Base-by-base conservation (phyloP, 805 yeast species). In the Starmerella apicola region DNA sequence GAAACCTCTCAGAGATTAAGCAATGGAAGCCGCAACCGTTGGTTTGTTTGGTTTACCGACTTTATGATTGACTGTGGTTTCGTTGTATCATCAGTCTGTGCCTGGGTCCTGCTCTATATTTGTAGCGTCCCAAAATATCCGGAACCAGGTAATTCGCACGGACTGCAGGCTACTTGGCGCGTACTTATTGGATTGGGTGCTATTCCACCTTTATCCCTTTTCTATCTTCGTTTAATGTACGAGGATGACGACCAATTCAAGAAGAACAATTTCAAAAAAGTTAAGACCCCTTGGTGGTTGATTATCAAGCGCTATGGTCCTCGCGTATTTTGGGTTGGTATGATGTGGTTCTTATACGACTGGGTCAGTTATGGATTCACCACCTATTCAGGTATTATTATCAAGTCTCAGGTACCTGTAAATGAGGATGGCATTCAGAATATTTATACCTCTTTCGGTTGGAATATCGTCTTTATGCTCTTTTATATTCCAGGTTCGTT, bases 271-370 rank as follows among this genome's bases (percentile, higher is more conserved):
- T 76, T 86, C 66, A 78, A 78, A 36, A 46, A 59, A 10, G 44
- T 36, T 9, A 25, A 25, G 17, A 24, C 25, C 20, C 70, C 74
- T 46, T 96, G 96, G 38, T 76, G 78, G 63, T 64, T 76, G 22
- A 70, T 79, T 36, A 44, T 85, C 51, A 83, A 80, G 60, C 82
- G 76, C 59, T 86, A 88, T 63, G 80, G 94, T 81, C 78, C 78
- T 51, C 73, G 95, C 58, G 63, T 85, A 43, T 32, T 65, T 8
- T 64, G 83, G 34, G 81, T 84, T 22, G 66, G 88, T 5, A 51
- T 81, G 37, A 74, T 86, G 53, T 86, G 97, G 97, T 85, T 83
- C 66, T 66, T 84, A 52, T 88, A 86, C 58, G 94, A 88, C 63
- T 83, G 86, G 61, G 76, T 85, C 29, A 72, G 77, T 10, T 88